phyloP scores from a whole-genome alignment of 352 stramenopile genomes.

The Globisporangium okanoganense region DNA sequence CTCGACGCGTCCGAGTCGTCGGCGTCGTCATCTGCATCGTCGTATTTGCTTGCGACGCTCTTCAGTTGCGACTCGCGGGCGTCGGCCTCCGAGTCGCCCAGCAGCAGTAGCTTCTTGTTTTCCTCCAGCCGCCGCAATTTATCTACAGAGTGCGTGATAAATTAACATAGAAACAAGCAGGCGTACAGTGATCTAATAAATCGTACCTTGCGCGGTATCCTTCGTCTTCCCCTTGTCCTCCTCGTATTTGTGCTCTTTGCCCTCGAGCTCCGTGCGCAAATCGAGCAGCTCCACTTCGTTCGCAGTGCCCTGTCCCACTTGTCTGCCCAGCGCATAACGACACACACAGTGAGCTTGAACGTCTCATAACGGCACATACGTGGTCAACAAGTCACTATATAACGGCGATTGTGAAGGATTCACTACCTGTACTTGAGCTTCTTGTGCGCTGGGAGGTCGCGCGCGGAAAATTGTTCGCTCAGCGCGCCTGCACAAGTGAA shows the following conservation, averaged over 20 bases:
- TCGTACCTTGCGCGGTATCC: conserved; percentile 73
- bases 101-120: conserved; percentile 79
- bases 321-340: conserved; percentile 23
- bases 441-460: conserved; percentile 76
- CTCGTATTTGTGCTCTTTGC: conserved; percentile 72
- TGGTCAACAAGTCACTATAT: neutral
- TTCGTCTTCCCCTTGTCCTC: conserved; percentile 70
- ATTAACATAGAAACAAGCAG: conserved; percentile 17
- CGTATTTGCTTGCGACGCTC: conserved; percentile 86
- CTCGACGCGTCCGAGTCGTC: conserved; percentile 57
- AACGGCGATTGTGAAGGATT: neutral
- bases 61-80: conserved; percentile 83
- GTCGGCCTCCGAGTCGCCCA: conserved; percentile 70
- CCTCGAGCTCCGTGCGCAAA: conserved; percentile 67
- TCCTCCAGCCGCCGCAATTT: conserved; percentile 68
- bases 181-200: conserved; percentile 16
- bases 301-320: conserved; percentile 76
- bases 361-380: no score
- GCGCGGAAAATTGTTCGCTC: conserved; percentile 77
- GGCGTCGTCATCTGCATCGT: conserved; percentile 89
- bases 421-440: conserved; percentile 82
- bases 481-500: conserved; percentile 45
- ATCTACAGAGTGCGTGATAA: no score
- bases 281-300: conserved; percentile 78
- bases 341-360: neutral